Evolutionary conservation across 805 yeast genomes (phyloP).

Genomic region (Cyberlindnera veronae): DNA sequence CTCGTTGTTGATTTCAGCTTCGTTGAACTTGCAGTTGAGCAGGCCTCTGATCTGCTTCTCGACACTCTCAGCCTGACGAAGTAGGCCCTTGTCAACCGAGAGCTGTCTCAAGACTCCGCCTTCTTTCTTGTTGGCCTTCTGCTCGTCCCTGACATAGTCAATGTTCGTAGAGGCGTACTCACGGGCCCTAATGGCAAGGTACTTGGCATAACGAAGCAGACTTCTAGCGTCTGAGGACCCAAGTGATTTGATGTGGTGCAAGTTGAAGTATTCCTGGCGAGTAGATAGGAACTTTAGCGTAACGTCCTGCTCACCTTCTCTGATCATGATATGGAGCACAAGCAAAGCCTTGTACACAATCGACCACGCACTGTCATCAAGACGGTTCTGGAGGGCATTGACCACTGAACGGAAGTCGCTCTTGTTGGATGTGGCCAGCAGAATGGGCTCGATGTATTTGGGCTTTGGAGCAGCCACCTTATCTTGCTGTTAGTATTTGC

Average conservation of each 20-base stretch:
- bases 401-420: constrained; percentile 63
- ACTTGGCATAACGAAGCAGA: constrained; percentile 65
- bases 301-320: constrained; percentile 85
- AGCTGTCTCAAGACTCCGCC: constrained; percentile 46
- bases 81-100: constrained; percentile 71
- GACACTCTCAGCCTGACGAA: constrained; percentile 82
- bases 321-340: constrained; percentile 83
- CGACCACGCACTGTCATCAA: constrained; percentile 86
- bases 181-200: constrained; percentile 62
- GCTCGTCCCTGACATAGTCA: constrained; percentile 78
- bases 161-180: constrained; percentile 62
- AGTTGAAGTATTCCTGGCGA: constrained; percentile 49
- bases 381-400: constrained; percentile 55
- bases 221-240: constrained; percentile 47
- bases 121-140: constrained; percentile 33
- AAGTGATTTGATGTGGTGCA: constrained; percentile 34
- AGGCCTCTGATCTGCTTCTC: constrained; percentile 76
- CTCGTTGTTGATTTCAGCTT: constrained; percentile 81
- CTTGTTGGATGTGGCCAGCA: constrained; percentile 41
- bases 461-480: constrained; percentile 97
- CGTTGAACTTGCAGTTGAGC: constrained; percentile 69
- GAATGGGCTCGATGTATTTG: constrained; percentile 90
- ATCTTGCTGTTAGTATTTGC: constrained; percentile 15
- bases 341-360: constrained; percentile 82
- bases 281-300: constrained; percentile 57